Percentiles rank a stretch among this genome's conserved stretches.
Conservation (phyloP, 2,329 filamentous ascomycete genomes). For the Sporothrix luriei region DNA sequence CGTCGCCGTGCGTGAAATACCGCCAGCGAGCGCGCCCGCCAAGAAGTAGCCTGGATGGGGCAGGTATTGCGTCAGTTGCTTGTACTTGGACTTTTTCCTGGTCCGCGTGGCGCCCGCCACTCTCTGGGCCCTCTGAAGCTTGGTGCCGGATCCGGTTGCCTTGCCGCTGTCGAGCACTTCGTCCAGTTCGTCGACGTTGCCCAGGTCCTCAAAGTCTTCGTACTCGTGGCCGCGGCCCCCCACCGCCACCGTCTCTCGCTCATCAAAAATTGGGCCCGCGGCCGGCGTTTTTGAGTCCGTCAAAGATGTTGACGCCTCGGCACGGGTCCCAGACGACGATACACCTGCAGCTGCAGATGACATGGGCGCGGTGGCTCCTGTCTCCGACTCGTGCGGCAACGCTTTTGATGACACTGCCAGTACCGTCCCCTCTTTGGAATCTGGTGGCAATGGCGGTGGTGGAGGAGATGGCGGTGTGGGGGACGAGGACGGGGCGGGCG, state of each 20-base stretch:
- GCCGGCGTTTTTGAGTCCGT: neutral
- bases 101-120: neutral
- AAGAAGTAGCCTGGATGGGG: constrained; percentile 96
- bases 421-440: neutral
- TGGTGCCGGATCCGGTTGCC: constrained; percentile 21
- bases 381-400: constrained; percentile 22
- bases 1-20: constrained; percentile 91
- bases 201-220: constrained; percentile 24
- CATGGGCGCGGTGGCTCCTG: constrained; percentile 1
- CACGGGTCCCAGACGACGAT: neutral
- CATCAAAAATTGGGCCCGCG: neutral
- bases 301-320: neutral
- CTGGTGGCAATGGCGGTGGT: constrained; percentile 33
- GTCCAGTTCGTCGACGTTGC: constrained; percentile 23
- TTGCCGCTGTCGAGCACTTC: constrained; percentile 22
- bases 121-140: constrained; percentile 29
- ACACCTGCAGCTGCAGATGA: constrained; percentile 18
- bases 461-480: constrained; percentile 26
- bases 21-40: constrained; percentile 91
- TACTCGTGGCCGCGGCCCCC: constrained; percentile 20
- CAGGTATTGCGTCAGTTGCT: constrained; percentile 66
- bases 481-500: constrained; percentile 16
- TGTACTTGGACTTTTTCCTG: constrained; percentile 11
- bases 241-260: neutral
- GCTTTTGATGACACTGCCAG: neutral